phyloP scores from a whole-genome alignment of 306 rosid species.

The Rosa lucieae region DNA sequence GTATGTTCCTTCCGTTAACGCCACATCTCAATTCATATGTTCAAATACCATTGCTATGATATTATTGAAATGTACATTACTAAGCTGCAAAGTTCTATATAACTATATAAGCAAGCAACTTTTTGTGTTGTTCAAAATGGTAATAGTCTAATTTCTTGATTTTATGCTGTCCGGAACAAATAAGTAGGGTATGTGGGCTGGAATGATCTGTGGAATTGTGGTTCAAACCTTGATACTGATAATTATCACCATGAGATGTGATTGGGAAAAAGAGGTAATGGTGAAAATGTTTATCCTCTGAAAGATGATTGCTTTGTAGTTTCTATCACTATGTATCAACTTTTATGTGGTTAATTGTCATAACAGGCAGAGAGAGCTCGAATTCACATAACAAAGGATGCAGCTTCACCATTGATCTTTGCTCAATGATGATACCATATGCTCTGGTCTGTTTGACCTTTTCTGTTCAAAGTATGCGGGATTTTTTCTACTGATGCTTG shows the following conservation, averaged over 20 bases:
- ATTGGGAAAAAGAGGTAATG: conserved; percentile 64
- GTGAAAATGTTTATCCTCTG: background rate
- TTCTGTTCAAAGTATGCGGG: background rate
- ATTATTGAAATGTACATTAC: background rate
- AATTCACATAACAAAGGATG: conserved; percentile 26
- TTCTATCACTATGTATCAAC: background rate
- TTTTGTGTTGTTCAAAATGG: background rate
- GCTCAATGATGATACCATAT: background rate
- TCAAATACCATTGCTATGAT: background rate
- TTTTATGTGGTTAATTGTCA: conserved; percentile 19
- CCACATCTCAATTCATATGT: background rate
- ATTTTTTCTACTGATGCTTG: background rate
- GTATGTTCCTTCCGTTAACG: conserved; percentile 26
- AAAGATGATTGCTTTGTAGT: background rate
- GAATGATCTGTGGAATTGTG: conserved; percentile 68
- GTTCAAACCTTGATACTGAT: conserved; percentile 54
- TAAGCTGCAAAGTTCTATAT: background rate
- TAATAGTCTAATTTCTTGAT: background rate
- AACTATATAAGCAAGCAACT: background rate
- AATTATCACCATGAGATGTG: conserved; percentile 43
- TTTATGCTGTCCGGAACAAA: background rate
- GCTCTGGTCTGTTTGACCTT: background rate
- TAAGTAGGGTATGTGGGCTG: conserved; percentile 55
- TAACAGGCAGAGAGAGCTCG: conserved; percentile 46
- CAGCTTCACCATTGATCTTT: conserved; percentile 24